Base-by-base conservation (phyloP, 1,284 basidiomycete species). In the Papiliotrema terrestris region DNA sequence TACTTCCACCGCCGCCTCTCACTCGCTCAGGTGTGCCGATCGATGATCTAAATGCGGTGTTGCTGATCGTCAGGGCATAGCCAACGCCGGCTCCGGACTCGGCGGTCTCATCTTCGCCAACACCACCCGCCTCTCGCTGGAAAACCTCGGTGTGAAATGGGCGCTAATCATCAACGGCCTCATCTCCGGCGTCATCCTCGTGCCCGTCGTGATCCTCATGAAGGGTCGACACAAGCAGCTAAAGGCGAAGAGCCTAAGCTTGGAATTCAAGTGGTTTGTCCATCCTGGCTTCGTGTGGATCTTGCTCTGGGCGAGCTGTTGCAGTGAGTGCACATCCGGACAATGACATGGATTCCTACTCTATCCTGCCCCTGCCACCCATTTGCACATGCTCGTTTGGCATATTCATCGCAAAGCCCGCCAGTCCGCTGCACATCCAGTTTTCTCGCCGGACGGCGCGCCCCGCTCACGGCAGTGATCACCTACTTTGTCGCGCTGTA, bases 401-500 rank as follows among this genome's bases (percentile, higher is more conserved):
- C 35, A 6, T 25, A 17, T 47, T 26, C 36, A n/a, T 26, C n/a
- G 36, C 8, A 5, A 1, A 25, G 15, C 35, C 4, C 45, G 23
- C 13, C 17, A 11, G 9, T 9, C 17, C n/a, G 43, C 17, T 19
- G 9, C 11, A 32, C 9, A 8, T 45, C 14, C 11, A n/a, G n/a
- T n/a, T n/a, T n/a, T n/a, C n/a, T n/a, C n/a, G n/a, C n/a, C n/a
- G n/a, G n/a, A n/a, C n/a, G n/a, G n/a, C n/a, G n/a, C n/a, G n/a
- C n/a, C n/a, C n/a, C n/a, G n/a, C n/a, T n/a, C n/a, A n/a, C n/a
- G n/a, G n/a, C n/a, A 73, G 69, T 74, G 65, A 69, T 79, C 56
- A 75, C 71, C 26, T 79, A 78, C 67, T 76, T 78, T 54, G 73
- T 79, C 37, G 68, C 75, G n/a, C 66, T 80, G 48, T 78, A 75